These are phyloP conservation scores for Hansfordia pulvinata DNA, from an alignment of 2,329 filamentous ascomycete genomes.

Conservation along the genomic window DNA sequence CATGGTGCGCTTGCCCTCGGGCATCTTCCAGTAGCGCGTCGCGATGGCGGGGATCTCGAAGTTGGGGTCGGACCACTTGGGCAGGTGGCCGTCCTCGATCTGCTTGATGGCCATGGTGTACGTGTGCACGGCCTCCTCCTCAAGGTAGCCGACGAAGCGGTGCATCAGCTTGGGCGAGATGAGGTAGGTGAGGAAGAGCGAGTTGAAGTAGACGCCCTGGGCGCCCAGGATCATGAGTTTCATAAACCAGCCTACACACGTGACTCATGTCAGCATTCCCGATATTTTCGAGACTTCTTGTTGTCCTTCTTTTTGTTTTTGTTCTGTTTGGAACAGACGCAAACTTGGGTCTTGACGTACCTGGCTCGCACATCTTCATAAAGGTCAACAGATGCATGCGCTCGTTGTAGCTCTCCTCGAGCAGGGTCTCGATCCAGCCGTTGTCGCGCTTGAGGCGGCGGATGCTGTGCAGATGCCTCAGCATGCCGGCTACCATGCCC, in stretches of 20 bases:
- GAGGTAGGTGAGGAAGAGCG: conserved; percentile 80
- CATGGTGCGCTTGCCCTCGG: conserved; percentile 71
- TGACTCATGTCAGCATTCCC: conserved; percentile 15
- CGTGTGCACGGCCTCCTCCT: conserved; percentile 93
- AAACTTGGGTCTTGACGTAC: too few species aligned
- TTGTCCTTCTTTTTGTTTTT: too few species aligned
- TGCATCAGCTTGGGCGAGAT: conserved; percentile 79
- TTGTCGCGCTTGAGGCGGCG: conserved; percentile 83
- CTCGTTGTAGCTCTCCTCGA: conserved; percentile 87
- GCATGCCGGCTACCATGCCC: conserved; percentile 93
- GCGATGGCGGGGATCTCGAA: conserved; percentile 80
- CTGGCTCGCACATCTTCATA: conserved; percentile 77
- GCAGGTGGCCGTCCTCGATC: conserved; percentile 71
- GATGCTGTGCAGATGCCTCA: conserved; percentile 76
- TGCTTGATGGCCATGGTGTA: conserved; percentile 85
- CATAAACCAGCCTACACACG: conserved; percentile 61
- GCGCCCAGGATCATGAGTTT: conserved; percentile 80
- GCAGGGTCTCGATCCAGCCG: conserved; percentile 87
- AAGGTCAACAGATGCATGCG: conserved; percentile 89
- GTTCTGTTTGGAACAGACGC: too few species aligned
- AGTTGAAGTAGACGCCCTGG: conserved; percentile 95
- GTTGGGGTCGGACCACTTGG: conserved; percentile 59
- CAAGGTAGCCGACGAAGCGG: conserved; percentile 90
- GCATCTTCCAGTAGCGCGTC: conserved; percentile 87
- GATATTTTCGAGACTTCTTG: too few species aligned